A percentile compares a stretch with the other conserved stretches of the same genome.
Evolutionary conservation across 2,329 filamentous ascomycete genomes (phyloP).

Genomic region (Penicillium sp.): DNA sequence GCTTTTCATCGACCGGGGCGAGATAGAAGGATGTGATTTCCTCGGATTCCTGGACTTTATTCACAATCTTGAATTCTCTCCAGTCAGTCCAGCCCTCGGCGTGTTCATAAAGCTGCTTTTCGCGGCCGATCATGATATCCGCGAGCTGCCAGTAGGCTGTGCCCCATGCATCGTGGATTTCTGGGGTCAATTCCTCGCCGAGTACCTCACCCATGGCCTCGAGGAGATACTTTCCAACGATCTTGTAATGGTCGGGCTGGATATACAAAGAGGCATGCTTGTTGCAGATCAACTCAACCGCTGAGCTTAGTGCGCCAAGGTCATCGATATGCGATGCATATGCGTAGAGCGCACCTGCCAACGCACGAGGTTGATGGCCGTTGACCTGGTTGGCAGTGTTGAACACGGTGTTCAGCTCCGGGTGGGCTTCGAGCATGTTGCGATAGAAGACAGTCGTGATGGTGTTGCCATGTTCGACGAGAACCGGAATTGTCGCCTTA

Average conservation of each 20-base stretch:
- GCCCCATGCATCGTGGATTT: constrained; percentile 66
- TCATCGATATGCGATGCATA: constrained; percentile 73
- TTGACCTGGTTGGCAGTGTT: constrained; percentile 68
- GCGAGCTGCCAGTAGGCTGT: constrained; percentile 73
- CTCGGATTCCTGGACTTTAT: constrained; percentile 65
- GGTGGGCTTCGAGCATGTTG: constrained; percentile 64
- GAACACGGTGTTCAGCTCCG: constrained; percentile 68
- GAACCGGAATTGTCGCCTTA: constrained; percentile 68
- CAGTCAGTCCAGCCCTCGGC: constrained; percentile 65
- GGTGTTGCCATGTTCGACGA: constrained; percentile 65
- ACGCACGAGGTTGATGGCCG: constrained; percentile 67
- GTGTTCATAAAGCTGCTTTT: constrained; percentile 62
- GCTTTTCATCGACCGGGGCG: constrained; percentile 59
- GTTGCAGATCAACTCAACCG: constrained; percentile 69
- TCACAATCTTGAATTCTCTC: constrained; percentile 64
- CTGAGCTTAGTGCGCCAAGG: constrained; percentile 57
- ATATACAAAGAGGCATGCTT: constrained; percentile 73
- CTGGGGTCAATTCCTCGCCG: constrained; percentile 64
- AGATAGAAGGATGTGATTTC: constrained; percentile 72
- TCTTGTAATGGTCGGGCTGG: constrained; percentile 65
- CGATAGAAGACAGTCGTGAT: constrained; percentile 73
- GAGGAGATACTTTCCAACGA: constrained; percentile 69
- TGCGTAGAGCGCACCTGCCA: constrained; percentile 67
- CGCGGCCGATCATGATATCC: constrained; percentile 67
- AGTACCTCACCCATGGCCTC: constrained; percentile 66